Evolutionary conservation across 2,329 filamentous ascomycete species (phyloP), one percentile per base, ranked within the genome.

Genomic region (Phaeosphaeriaceae sp.): DNA sequence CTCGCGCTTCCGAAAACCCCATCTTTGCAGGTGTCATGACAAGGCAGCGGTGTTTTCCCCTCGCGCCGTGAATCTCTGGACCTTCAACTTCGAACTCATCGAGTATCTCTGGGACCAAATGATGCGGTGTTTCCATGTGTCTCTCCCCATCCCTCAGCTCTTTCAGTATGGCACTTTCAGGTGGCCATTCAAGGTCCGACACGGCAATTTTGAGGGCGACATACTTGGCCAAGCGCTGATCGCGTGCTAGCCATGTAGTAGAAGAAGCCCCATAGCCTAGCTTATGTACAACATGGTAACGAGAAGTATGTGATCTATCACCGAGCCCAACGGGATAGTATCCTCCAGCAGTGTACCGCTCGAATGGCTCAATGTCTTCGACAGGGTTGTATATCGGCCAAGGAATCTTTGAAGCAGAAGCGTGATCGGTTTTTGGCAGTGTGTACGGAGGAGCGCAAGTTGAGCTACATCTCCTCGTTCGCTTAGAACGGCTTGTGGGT

Each of bases 61-160:
- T 51, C 15, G n/a, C 13, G 15, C 60, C 60, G 24, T 65, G 66
- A 15, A 76, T 73, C 20, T 70, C 49, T 9, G 72, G 70, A 1
- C 74, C 75, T 20, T 66, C 48, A 33, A 79, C 56, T 25, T 75
- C 33, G 47, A 80, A 80, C 1, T 70, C 54, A 50, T 77, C 74
- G 13, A 77, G 67, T 10, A 58, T 25, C 22, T 58, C 50, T 54
- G 55, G 56, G 41, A 61, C 49, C 21, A 58, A n/a, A n/a, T n/a
- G n/a, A n/a, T n/a, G n/a, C 36, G 19, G 49, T 24, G 33, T 27
- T 42, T 13, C 46, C 46, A 24, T 9, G 24, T n/a, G 41, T 24
- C 48, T 19, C 47, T 50, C 48, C 15, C 19, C 45, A 40, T 56
- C 45, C 40, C 49, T 48, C 48, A 62, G 42, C 9, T 15, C 48